phyloP scores from a whole-genome alignment of 2,329 filamentous ascomycete genomes.

The Fusarium nodosum region DNA sequence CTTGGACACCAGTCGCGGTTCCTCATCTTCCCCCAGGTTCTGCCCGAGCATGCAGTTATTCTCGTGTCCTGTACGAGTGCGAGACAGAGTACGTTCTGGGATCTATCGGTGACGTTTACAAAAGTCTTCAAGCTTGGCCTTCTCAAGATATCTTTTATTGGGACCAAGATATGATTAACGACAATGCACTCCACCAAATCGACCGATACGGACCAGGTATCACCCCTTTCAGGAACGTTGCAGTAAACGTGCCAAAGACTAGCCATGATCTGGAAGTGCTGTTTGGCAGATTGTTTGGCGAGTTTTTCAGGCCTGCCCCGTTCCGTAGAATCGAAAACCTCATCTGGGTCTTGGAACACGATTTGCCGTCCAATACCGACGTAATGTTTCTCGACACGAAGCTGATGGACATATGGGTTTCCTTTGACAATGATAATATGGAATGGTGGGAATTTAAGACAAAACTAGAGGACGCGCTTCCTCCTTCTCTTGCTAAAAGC shows the following conservation, averaged over 20 bases:
- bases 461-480: no score
- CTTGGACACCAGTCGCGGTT: background rate
- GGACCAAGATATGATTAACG: background rate
- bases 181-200: fast-evolving
- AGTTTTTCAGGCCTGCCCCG: no score
- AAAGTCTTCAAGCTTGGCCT: constrained; percentile 7
- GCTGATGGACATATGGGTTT: no score
- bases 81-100: background rate
- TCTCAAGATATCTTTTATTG: constrained; percentile 17
- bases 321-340: background rate
- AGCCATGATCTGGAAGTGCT: fast-evolving
- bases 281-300: background rate
- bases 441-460: no score
- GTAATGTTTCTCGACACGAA: background rate
- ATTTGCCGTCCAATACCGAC: background rate
- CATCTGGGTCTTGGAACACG: background rate
- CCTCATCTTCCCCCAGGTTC: constrained; percentile 6
- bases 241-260: background rate
- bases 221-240: background rate
- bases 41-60: constrained; percentile 6
- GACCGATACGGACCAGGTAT: no score
- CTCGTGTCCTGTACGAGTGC: background rate
- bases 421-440: no score
- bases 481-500: fast-evolving
- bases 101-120: background rate